Evolutionary conservation across 306 rosid species (phyloP), one percentile per base, ranked within the genome.

Genomic region (Leucaena leucocephala): DNA sequence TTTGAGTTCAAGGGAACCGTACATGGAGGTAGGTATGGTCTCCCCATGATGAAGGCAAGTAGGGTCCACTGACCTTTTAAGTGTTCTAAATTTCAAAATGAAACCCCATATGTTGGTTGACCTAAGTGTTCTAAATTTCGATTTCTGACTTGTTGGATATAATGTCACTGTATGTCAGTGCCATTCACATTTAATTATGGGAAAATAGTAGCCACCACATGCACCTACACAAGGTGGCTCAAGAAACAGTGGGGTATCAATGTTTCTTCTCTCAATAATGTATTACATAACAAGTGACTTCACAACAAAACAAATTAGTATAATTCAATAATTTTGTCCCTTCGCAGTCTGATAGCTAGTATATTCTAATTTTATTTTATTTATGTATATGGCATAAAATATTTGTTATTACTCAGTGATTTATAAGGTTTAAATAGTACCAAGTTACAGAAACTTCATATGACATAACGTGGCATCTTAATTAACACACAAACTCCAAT

Each of bases 1-100:
- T 61, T 61, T 61, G 39, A 4, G 17, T 59, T 21, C 35, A 11
- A 27, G 66, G 66, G 36, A 27, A 33, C 39, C 40, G 67, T 33
- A 61, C n/a, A 33, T 14, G 1, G 8, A 44, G 48, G 61, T 80
- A 50, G 72, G 13, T 67, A 13, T 62, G 50, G 45, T 74, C 74
- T 84, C 59, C 82, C 77, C 75, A 62, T 78, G 67, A 76, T 74
- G 77, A 78, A 86, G 13, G 21, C 81, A 64, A 77, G 67, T n/a
- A 36, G 33, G 71, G 72, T 63, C 83, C 80, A 83, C 86, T 74
- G 15, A 49, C 65, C 15, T 48, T 48, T 72, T 12, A 33, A 34
- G 50, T 62, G 43, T 63, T 9, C 3, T 19, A 19, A 22, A 75
- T 62, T 82, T 79, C 21, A 64, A 54, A 35, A 35, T 35, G 17